Evolutionary conservation across 345 rosid species (phyloP).

Genomic region (Pistacia integerrima): DNA sequence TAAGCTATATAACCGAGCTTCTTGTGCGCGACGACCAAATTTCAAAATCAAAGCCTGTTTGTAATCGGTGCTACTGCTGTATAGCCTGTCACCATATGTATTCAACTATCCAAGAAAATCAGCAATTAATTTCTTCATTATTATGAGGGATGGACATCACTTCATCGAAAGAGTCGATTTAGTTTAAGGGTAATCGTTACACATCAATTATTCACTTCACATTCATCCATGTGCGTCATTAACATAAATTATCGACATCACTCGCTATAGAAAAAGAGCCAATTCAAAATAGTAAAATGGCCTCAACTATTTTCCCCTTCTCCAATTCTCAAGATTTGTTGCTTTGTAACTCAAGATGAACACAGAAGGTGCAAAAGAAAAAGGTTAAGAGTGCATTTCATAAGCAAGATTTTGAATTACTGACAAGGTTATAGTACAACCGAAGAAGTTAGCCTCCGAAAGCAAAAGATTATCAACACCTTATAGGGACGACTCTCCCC

Average conservation of each 20-base stretch:
- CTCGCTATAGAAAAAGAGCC: not conserved
- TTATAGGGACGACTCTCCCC: no score
- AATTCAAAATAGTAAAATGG: not conserved
- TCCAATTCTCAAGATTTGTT: no score
- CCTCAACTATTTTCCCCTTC: not conserved
- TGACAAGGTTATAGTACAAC: no score
- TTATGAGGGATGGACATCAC: not conserved
- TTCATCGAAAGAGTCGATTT: not conserved
- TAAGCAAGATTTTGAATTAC: no score
- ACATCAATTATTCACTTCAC: not conserved
- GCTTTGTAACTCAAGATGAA: no score
- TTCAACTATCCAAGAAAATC: not conserved
- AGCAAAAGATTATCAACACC: no score
- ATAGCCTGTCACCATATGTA: not conserved
- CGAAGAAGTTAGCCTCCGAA: no score
- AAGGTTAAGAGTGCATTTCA: no score
- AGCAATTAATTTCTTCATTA: no score
- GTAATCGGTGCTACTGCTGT: no score
- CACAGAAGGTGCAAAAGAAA: no score
- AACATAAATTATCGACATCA: not conserved
- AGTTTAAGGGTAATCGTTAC: not conserved
- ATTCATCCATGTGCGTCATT: no score
- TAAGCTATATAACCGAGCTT: not conserved
- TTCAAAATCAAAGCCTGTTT: not conserved
- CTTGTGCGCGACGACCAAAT: not conserved